phyloP scores from a whole-genome alignment of 192 early-diverging fungal species.

The Phycomyces nitens region DNA sequence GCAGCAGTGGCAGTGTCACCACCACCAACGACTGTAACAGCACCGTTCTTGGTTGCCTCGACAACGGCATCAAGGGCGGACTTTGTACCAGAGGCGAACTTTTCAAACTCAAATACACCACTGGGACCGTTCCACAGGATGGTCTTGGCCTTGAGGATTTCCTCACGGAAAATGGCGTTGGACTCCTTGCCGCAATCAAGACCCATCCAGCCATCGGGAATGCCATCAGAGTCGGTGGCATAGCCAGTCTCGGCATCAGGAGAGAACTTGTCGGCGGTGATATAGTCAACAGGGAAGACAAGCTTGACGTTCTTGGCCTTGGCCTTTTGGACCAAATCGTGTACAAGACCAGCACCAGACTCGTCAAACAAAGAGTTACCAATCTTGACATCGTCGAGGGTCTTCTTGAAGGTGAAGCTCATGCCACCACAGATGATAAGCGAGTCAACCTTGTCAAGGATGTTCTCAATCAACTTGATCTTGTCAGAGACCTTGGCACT shows the following conservation, averaged over 20 bases:
- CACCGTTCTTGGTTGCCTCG: slow-evolving; percentile 77
- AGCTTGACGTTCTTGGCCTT: slow-evolving; percentile 85
- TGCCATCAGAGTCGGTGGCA: slow-evolving; percentile 85
- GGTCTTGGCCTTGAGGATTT: slow-evolving; percentile 78
- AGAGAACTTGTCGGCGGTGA: slow-evolving; percentile 85
- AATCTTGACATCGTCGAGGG: slow-evolving; percentile 81
- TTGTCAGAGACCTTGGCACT: slow-evolving; percentile 98
- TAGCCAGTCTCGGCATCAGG: slow-evolving; percentile 77
- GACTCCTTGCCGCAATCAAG: slow-evolving; percentile 87
- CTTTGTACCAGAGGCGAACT: slow-evolving; percentile 86
- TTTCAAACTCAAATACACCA: slow-evolving; percentile 98
- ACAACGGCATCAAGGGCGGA: slow-evolving; percentile 81
- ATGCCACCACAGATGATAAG: slow-evolving; percentile 91
- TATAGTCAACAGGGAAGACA: slow-evolving; percentile 86
- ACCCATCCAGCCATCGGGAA: slow-evolving; percentile 89
- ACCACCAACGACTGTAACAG: slow-evolving; percentile 91
- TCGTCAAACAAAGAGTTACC: slow-evolving; percentile 91
- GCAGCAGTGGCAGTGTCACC: slow-evolving; percentile 98
- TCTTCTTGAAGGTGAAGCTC: slow-evolving; percentile 98
- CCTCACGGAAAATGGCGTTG: slow-evolving; percentile 63
- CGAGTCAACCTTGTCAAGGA: slow-evolving; percentile 90
- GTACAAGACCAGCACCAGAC: slow-evolving; percentile 81
- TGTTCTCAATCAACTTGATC: slow-evolving; percentile 97
- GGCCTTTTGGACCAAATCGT: slow-evolving; percentile 82
- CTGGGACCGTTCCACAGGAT: slow-evolving; percentile 98